Evolutionary conservation across 163 green algal genomes (phyloP).

Genomic region (Chlamydomonas reinhardtii): DNA sequence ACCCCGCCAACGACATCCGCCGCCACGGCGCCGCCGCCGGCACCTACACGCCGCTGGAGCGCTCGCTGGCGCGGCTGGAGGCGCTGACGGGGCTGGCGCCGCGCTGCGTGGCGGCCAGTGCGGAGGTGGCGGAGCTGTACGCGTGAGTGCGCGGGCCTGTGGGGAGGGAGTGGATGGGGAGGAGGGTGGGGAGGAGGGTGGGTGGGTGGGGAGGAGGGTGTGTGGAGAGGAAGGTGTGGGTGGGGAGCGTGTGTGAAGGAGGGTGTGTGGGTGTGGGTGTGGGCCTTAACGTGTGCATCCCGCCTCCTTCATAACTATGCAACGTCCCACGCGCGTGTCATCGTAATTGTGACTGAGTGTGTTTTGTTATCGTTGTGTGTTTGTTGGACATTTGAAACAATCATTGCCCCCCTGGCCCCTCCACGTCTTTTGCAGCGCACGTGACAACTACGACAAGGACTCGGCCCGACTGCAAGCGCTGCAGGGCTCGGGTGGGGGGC

Average conservation of each 20-base stretch:
- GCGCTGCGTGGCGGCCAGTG: conserved; percentile 23
- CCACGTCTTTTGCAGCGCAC: conserved; percentile 8
- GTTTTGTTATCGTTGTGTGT: too few relatives aligned
- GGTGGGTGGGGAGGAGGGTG: too few relatives aligned
- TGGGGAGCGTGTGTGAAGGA: too few relatives aligned
- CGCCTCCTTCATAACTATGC: too few relatives aligned
- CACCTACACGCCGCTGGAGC: conserved; percentile 73
- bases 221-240: too few relatives aligned
- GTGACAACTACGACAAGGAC: conserved; percentile 43
- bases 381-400: too few relatives aligned
- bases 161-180: too few relatives aligned
- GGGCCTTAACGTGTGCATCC: too few relatives aligned
- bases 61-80: conserved; percentile 78
- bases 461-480: conserved; percentile 55
- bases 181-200: too few relatives aligned
- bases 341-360: neutral
- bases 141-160: conserved; percentile 59
- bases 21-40: conserved; percentile 55
- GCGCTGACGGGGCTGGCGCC: conserved; percentile 65
- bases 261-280: too few relatives aligned
- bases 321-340: neutral
- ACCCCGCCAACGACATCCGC: conserved; percentile 64
- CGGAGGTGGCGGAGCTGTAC: conserved; percentile 58
- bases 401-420: too few relatives aligned
- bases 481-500: too few relatives aligned